Evolutionary conservation across 768 basidiomycete species (phyloP).

Genomic region (Boletus pseudopeckii): DNA sequence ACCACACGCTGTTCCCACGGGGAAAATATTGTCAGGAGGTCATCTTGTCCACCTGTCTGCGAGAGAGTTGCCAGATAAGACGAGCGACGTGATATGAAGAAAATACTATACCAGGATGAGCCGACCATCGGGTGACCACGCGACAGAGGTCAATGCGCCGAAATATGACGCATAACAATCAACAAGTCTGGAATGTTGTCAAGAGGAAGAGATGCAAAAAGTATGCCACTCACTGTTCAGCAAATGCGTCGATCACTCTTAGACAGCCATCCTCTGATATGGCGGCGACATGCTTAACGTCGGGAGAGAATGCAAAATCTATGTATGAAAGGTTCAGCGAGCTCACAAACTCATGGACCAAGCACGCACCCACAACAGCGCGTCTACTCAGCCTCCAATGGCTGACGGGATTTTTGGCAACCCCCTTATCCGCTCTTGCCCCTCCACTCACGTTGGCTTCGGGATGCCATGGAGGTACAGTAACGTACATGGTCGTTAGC

Average conservation of each 20-base stretch:
- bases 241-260: constrained; percentile 83
- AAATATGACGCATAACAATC: constrained; percentile 96
- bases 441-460: constrained; percentile 35
- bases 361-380: constrained; percentile 62
- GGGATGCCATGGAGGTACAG: constrained; percentile 86
- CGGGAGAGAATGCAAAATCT: constrained; percentile 94
- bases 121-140: constrained; percentile 94
- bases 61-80: constrained; percentile 4
- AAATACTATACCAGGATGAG: constrained; percentile 67
- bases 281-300: constrained; percentile 84
- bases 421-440: constrained; percentile 57
- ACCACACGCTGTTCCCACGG: constrained; percentile 93
- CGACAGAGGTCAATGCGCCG: constrained; percentile 82
- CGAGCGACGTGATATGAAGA: neutral
- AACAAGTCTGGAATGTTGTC: constrained; percentile 56
- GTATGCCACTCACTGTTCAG: constrained; percentile 64
- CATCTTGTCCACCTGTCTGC: constrained; percentile 96
- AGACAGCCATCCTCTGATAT: constrained; percentile 92
- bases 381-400: constrained; percentile 81
- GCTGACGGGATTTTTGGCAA: constrained; percentile 82
- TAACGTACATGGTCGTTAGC: constrained; percentile 68
- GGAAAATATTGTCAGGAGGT: constrained; percentile 90
- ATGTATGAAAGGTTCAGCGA: neutral
- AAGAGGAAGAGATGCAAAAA: neutral
- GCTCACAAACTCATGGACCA: neutral